A percentile compares a stretch with the other conserved stretches of the same genome.
Evolutionary conservation across 2,329 filamentous ascomycete species (phyloP).

Genomic region (Neodidymelliopsis sp.): DNA sequence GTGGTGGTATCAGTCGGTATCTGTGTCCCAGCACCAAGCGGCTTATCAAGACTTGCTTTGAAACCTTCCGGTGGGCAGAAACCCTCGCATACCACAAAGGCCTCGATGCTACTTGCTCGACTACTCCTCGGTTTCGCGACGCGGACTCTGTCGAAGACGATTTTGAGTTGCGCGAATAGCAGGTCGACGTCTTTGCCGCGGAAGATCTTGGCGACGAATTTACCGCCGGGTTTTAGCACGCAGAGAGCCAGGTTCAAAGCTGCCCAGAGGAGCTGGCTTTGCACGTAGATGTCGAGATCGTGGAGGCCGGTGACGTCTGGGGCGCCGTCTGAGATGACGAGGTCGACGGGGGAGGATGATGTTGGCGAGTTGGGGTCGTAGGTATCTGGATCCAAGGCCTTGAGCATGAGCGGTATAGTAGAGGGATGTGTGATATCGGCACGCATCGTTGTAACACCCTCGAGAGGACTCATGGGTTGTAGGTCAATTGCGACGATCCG

Average conservation of each 20-base stretch:
- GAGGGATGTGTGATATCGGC: slow-evolving; percentile 98
- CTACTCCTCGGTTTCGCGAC: slow-evolving; percentile 95
- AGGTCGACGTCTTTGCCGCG: slow-evolving; percentile 93
- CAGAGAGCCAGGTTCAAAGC: slow-evolving; percentile 93
- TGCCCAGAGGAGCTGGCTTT: slow-evolving; percentile 92
- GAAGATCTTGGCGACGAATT: slow-evolving; percentile 98
- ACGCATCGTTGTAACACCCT: slow-evolving; percentile 89
- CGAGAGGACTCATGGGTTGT: slow-evolving; percentile 92
- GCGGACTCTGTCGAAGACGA: slow-evolving; percentile 85
- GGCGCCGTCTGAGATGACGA: slow-evolving; percentile 93
- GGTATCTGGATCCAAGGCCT: slow-evolving; percentile 77
- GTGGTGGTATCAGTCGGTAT: slow-evolving; percentile 51
- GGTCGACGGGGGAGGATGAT: slow-evolving; percentile 80
- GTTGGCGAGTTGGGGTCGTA: slow-evolving; percentile 50
- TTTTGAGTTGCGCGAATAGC: slow-evolving; percentile 89
- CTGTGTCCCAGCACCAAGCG: slow-evolving; percentile 70
- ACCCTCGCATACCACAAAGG: slow-evolving; percentile 93
- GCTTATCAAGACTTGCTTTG: slow-evolving; percentile 76
- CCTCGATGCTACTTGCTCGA: slow-evolving; percentile 94
- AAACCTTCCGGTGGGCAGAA: slow-evolving; percentile 83
- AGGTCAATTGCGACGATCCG: slow-evolving; percentile 96
- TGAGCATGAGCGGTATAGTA: slow-evolving; percentile 87
- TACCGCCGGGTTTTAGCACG: slow-evolving; percentile 89
- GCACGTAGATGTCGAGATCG: slow-evolving; percentile 97
- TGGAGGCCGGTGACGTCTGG: slow-evolving; percentile 97